Evolutionary conservation across 2,329 filamentous ascomycete species (phyloP).

Genomic region (Hypocrella siamensis): DNA sequence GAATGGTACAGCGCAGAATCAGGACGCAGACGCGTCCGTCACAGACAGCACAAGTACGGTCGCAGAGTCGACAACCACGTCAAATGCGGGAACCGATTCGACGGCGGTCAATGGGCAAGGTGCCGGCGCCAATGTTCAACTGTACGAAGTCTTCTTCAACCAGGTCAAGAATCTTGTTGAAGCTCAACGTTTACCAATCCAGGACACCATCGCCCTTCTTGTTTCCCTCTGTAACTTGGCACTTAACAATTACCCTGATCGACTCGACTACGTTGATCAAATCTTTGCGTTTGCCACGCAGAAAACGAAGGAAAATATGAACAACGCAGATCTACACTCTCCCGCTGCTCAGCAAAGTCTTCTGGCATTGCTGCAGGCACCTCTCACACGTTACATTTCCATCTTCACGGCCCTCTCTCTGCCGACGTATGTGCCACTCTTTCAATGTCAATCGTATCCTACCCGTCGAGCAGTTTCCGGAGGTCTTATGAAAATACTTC

Average conservation of each 20-base stretch:
- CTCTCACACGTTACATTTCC: slow-evolving; percentile 77
- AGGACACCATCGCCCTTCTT: slow-evolving; percentile 83
- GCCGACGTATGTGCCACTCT: slow-evolving; percentile 79
- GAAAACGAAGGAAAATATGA: slow-evolving; percentile 78
- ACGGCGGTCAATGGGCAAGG: slow-evolving; percentile 32
- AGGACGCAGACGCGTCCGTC: slow-evolving; percentile 8
- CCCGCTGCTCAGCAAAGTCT: slow-evolving; percentile 76
- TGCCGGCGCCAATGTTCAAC: slow-evolving; percentile 51
- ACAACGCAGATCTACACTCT: slow-evolving; percentile 90
- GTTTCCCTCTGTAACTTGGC: slow-evolving; percentile 91
- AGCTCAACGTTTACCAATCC: slow-evolving; percentile 77
- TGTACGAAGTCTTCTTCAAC: slow-evolving; percentile 95
- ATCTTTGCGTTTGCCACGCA: slow-evolving; percentile 75
- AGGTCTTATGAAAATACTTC: slow-evolving; percentile 68
- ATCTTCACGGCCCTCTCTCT: slow-evolving; percentile 93
- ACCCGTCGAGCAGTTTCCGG: slow-evolving; percentile 83
- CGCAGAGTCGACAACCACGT: slow-evolving; percentile 18
- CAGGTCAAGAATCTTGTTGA: slow-evolving; percentile 91
- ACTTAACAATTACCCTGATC: slow-evolving; percentile 86
- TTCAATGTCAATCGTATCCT: slow-evolving; percentile 83
- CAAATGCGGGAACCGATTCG: slow-evolving; percentile 29
- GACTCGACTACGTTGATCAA: slow-evolving; percentile 89
- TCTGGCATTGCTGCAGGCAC: slow-evolving; percentile 76
- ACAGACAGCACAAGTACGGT: slow-evolving; percentile 15
- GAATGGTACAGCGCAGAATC: slow-evolving; percentile 10